Evolutionary conservation across 2,329 filamentous ascomycete genomes (phyloP).

Genomic region (Fusarium avenaceum): DNA sequence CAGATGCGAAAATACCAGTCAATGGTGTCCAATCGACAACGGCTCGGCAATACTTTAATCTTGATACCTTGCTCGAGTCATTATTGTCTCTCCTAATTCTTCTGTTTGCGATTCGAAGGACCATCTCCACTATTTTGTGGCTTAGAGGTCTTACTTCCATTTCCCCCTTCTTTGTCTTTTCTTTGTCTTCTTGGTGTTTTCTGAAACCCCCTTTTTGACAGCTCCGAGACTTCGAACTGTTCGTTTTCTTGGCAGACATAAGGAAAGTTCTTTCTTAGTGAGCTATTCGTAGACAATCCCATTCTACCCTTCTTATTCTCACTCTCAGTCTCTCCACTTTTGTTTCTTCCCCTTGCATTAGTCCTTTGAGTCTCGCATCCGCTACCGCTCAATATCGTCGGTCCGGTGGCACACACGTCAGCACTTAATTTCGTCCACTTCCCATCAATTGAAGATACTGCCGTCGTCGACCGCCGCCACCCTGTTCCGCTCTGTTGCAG

Average conservation of each 20-base stretch:
- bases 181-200: not conserved
- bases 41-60: conserved; percentile 11
- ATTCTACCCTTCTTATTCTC: conserved; percentile 23
- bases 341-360: conserved; percentile 22
- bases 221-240: not conserved
- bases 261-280: not conserved
- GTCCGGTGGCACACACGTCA: conserved; percentile 39
- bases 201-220: not conserved
- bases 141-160: not conserved
- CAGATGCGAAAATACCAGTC: conserved; percentile 18
- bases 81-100: conserved; percentile 22
- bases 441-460: not conserved
- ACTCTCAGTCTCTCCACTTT: conserved; percentile 30
- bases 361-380: not conserved
- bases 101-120: not conserved
- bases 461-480: conserved; percentile 16
- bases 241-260: not conserved
- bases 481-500: conserved; percentile 17
- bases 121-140: not conserved
- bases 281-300: not conserved
- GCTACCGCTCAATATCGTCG: conserved; percentile 5
- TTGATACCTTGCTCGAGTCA: conserved; percentile 10
- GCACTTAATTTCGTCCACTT: conserved; percentile 43
- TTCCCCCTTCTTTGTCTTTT: conserved; percentile 6
- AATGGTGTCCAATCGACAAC: not conserved